Conservation (phyloP, 169 alveolate species). For the Cryptosporidium viatorum region DNA sequence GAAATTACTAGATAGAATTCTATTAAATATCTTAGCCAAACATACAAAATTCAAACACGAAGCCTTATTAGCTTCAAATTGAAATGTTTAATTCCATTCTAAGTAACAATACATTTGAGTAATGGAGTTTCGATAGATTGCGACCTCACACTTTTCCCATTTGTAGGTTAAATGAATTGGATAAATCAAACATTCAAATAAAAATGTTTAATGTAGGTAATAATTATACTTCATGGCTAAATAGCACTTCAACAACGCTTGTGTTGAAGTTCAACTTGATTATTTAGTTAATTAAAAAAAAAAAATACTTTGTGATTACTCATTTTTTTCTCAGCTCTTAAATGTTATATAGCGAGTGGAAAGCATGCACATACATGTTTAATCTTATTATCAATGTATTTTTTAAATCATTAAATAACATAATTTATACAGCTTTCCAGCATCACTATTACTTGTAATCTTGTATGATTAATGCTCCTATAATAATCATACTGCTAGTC, state of each 20-base stretch:
- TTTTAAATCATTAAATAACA: neutral
- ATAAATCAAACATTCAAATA: neutral
- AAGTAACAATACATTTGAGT: neutral
- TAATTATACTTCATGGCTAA: neutral
- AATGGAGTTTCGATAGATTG: no score
- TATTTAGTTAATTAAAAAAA: neutral
- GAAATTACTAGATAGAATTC: neutral
- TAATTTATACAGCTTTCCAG: neutral
- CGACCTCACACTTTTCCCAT: neutral
- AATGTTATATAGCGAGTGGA: neutral
- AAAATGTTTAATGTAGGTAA: no score
- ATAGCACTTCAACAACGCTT: neutral
- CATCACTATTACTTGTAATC: neutral
- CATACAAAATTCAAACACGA: neutral
- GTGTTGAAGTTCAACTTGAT: neutral
- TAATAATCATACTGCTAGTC: constrained; percentile 73
- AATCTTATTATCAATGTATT: neutral
- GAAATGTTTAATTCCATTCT: no score
- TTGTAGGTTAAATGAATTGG: neutral
- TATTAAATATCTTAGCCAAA: neutral
- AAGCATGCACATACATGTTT: neutral
- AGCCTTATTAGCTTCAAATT: neutral
- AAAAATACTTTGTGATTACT: no score
- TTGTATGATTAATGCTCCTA: neutral
- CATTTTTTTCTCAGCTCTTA: neutral